Percentiles rank a stretch among this genome's conserved stretches.
Conservation (phyloP, 768 basidiomycete species). For the Lentinula boryana region DNA sequence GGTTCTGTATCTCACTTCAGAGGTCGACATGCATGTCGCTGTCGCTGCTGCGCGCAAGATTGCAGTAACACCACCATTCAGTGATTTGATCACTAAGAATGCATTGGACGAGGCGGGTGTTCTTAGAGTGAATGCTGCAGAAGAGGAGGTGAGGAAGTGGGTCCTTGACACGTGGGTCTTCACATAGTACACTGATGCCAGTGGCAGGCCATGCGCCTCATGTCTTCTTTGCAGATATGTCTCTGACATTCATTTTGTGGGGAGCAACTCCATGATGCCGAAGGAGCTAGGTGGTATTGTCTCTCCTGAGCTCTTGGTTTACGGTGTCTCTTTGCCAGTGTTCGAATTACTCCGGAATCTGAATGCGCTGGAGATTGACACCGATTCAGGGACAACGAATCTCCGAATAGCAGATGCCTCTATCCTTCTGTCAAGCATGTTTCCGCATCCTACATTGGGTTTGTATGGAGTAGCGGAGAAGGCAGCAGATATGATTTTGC, state of each 20-base stretch:
- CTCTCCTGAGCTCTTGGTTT: constrained; percentile 9
- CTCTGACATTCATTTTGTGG: constrained; percentile 10
- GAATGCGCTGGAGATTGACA: not conserved
- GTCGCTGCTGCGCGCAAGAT: constrained; percentile 8
- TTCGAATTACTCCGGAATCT: not conserved
- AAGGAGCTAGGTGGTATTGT: constrained; percentile 11
- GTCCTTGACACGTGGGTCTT: constrained; percentile 4
- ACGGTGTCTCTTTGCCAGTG: constrained; percentile 4
- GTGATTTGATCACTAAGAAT: constrained; percentile 2
- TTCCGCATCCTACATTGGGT: constrained; percentile 19
- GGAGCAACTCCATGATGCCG: constrained; percentile 14
- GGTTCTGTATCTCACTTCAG: constrained; percentile 3
- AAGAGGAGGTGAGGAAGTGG: constrained; percentile 10
- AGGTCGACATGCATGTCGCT: constrained; percentile 8
- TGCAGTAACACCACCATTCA: constrained; percentile 11
- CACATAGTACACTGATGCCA: too few relatives aligned
- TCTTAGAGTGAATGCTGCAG: constrained; percentile 7
- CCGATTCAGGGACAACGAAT: constrained; percentile 11
- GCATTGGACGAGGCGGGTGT: constrained; percentile 6
- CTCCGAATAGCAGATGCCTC: constrained; percentile 22
- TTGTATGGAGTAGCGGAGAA: constrained; percentile 23
- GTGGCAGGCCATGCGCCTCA: too few relatives aligned
- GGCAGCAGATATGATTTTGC: constrained; percentile 11
- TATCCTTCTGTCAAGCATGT: constrained; percentile 20
- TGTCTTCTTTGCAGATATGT: constrained; percentile 3